A percentile compares a stretch with the other conserved stretches of the same genome.
phyloP scores from a whole-genome alignment of 768 basidiomycete species.

The Russula compacta region DNA sequence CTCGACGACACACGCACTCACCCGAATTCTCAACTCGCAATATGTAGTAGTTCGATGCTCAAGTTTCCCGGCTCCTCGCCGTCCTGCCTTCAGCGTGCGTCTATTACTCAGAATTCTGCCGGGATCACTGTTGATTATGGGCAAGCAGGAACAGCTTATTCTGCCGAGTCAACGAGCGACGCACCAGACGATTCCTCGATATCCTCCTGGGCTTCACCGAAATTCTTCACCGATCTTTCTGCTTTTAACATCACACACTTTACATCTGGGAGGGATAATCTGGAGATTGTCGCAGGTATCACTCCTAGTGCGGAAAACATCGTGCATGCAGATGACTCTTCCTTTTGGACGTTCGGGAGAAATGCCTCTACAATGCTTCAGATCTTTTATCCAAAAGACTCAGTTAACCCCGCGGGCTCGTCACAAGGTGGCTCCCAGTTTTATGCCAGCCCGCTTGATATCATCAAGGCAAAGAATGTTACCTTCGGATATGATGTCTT shows the following conservation, averaged over 20 bases:
- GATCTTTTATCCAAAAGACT: conserved; percentile 57
- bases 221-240: conserved; percentile 7
- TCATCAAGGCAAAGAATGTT: conserved; percentile 42
- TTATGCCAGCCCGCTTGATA: conserved; percentile 40
- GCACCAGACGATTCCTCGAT: neutral
- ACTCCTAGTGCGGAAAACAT: neutral
- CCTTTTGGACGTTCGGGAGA: conserved; percentile 23
- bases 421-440: conserved; percentile 72
- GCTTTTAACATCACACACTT: conserved; percentile 15
- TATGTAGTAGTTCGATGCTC: neutral
- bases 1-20: neutral
- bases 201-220: conserved; percentile 10
- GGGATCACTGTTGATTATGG: neutral
- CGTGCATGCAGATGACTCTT: neutral
- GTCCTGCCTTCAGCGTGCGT: neutral
- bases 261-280: conserved; percentile 11
- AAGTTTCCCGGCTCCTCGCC: neutral
- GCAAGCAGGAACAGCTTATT: neutral
- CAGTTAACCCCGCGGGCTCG: conserved; percentile 49
- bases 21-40: neutral
- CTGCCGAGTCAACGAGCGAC: neutral
- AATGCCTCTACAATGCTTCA: conserved; percentile 42
- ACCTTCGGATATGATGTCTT: conserved; percentile 64
- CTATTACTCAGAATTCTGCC: neutral
- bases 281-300: conserved; percentile 16